Evolutionary conservation across 371 early-diverging fungal genomes (phyloP), one percentile per base, ranked within the genome.

Genomic region (Haplosporangium sp.): DNA sequence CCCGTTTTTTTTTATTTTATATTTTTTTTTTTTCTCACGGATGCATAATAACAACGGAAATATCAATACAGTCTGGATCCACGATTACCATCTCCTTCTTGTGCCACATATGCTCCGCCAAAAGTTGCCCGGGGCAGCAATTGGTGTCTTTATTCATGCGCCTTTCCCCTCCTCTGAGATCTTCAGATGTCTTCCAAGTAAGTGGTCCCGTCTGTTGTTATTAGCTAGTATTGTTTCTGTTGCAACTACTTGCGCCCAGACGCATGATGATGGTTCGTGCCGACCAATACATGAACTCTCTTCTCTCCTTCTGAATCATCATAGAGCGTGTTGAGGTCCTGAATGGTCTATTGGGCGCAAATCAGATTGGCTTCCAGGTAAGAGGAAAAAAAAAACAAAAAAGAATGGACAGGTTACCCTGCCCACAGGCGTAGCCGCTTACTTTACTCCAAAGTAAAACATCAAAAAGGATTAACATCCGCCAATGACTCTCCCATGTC

Each of bases 141-240:
- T 99, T 62, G 99, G 98, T 41, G 93, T 98, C 73, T 99, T 99
- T 82, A 86, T 99, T 51, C 99, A 99, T 87, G 94, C 98, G 5
- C 98, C 99, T 6, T 99, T 99, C 83, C 98, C 99, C 5, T 91
- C 89, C 63, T 93, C 95, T 1, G 96, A 96, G 73, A 93, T 97
- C 29, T 97, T 99, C 85, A 89, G 96, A 51, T 95, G 95, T 73
- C 86, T 96, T 43, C 95, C 98, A 12, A 89, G 92, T 90, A 87
- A 85, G 90, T 72, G 29, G 29, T 29, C 29, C 29, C 29, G 29
- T 0, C 5, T 42, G 46, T 46, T n/a, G 40, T 38, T 36, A 48
- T 11, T 47, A 23, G n/a, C 37, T n/a, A 48, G 29, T 45, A 51
- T 5, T 50, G 52, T n/a, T 42, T 41, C 14, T 21, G 37, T 14